Percentiles rank a stretch among this genome's conserved stretches.
Conservation (phyloP, 1,284 basidiomycete genomes). For the Paramarasmius palmivorus region DNA sequence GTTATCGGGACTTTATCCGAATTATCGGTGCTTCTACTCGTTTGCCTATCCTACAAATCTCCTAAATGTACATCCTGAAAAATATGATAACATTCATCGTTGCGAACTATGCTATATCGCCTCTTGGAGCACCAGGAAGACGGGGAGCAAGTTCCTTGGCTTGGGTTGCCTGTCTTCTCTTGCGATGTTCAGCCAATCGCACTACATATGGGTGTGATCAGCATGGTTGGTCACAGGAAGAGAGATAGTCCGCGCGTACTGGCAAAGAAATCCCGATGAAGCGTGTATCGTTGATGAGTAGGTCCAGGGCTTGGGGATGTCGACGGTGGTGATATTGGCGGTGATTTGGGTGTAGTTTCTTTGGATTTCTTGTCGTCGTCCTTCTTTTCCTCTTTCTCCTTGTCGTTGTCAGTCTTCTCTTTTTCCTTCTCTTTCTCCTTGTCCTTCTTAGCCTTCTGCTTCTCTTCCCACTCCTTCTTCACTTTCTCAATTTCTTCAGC, state of each 20-base stretch:
- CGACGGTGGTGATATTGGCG: slow-evolving; percentile 27
- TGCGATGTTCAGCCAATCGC: slow-evolving; percentile 57
- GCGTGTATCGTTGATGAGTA: slow-evolving; percentile 52
- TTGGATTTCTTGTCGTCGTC: slow-evolving; percentile 22
- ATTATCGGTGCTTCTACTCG: neutral
- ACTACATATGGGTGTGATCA: slow-evolving; percentile 31
- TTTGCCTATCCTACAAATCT: neutral
- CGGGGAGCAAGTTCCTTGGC: slow-evolving; percentile 58
- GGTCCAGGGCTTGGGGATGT: slow-evolving; percentile 29
- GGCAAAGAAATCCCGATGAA: slow-evolving; percentile 64
- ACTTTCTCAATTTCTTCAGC: slow-evolving; percentile 73
- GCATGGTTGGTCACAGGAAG: neutral
- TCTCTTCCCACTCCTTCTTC: slow-evolving; percentile 79
- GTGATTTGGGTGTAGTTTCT: slow-evolving; percentile 26
- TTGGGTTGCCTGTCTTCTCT: slow-evolving; percentile 53
- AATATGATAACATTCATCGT: neutral
- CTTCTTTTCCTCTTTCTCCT: slow-evolving; percentile 25
- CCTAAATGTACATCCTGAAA: neutral
- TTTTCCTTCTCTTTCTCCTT: slow-evolving; percentile 50
- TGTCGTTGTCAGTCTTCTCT: slow-evolving; percentile 22
- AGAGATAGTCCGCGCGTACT: slow-evolving; percentile 32
- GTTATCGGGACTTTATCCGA: slow-evolving; percentile 1
- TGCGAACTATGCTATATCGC: slow-evolving; percentile 11
- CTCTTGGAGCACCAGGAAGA: slow-evolving; percentile 49
- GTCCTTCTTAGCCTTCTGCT: slow-evolving; percentile 59